Conservation (phyloP, 1,284 basidiomycete genomes). For the Afroboletus lepidellus region DNA sequence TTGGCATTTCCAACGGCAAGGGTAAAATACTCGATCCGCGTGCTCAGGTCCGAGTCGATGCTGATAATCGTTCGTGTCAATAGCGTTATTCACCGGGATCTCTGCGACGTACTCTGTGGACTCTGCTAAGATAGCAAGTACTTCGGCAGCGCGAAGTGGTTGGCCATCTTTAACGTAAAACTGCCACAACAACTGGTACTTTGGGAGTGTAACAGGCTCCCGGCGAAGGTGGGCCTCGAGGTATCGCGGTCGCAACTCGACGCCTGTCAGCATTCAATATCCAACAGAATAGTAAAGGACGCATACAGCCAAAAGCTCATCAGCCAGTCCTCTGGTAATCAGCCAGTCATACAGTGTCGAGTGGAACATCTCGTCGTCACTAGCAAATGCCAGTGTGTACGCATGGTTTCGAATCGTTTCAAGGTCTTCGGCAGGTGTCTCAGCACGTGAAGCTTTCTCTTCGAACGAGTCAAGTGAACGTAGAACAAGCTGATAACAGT, state of each 20-base stretch:
- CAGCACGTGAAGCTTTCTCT: conserved; percentile 43
- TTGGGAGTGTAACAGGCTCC: conserved; percentile 77
- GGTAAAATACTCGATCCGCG: conserved; percentile 85
- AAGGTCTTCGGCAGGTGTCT: conserved; percentile 46
- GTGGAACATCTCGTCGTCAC: conserved; percentile 92
- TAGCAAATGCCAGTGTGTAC: conserved; percentile 79
- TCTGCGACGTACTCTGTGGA: conserved; percentile 65
- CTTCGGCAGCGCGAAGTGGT: conserved; percentile 82
- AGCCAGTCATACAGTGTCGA: conserved; percentile 95
- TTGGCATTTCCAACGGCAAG: conserved; percentile 95
- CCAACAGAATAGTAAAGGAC: conserved; percentile 3
- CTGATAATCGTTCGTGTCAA: conserved; percentile 36
- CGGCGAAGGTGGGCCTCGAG: conserved; percentile 86
- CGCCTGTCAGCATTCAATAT: conserved; percentile 8
- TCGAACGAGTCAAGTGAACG: conserved; percentile 84
- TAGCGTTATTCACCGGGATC: not conserved
- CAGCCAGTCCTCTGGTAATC: conserved; percentile 74
- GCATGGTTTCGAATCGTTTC: conserved; percentile 72
- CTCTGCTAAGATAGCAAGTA: conserved; percentile 84
- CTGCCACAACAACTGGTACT: conserved; percentile 94
- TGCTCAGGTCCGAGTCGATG: conserved; percentile 67
- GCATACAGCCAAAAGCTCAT: conserved; percentile 86
- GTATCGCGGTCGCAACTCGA: conserved; percentile 76
- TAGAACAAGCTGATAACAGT: conserved; percentile 82
- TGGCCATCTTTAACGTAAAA: conserved; percentile 92